A percentile compares a stretch with the other conserved stretches of the same genome.
Evolutionary conservation across 2,329 filamentous ascomycete species (phyloP).

Genomic region (Beauveria sp.): DNA sequence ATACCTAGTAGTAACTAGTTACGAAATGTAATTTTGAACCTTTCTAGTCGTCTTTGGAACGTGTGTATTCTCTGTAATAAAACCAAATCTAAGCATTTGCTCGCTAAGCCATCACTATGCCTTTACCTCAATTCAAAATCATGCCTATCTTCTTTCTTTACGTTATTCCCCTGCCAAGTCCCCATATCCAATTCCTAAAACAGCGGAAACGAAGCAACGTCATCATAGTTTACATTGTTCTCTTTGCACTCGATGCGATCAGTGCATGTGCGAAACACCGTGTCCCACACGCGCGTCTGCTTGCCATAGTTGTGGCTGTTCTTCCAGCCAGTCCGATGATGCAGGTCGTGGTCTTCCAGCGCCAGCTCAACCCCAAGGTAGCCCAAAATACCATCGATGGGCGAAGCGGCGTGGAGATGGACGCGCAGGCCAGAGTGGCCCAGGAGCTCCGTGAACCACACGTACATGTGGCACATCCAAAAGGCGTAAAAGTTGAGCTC

Average conservation of each 20-base stretch:
- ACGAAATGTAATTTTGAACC: too few relatives aligned
- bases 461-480: conserved; percentile 37
- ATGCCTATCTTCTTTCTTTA: background rate
- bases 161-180: background rate
- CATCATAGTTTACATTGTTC: conserved; percentile 1
- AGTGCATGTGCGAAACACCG: background rate
- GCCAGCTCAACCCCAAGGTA: conserved; percentile 26
- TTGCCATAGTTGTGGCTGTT: conserved; percentile 10
- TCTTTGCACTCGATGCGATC: conserved; percentile 4
- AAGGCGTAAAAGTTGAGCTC: conserved; percentile 38
- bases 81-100: background rate
- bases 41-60: too few relatives aligned
- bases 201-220: conserved; percentile 7
- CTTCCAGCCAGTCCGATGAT: conserved; percentile 29
- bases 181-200: background rate
- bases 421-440: conserved; percentile 33
- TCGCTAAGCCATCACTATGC: background rate
- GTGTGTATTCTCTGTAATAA: too few relatives aligned
- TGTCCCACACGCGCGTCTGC: conserved; percentile 7
- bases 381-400: conserved; percentile 27
- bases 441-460: conserved; percentile 31
- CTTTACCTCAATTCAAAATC: background rate
- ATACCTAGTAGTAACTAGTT: too few relatives aligned
- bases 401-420: conserved; percentile 25
- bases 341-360: conserved; percentile 35